Conservation (phyloP, 441 rosid species). For the Corymbia citriodora region DNA sequence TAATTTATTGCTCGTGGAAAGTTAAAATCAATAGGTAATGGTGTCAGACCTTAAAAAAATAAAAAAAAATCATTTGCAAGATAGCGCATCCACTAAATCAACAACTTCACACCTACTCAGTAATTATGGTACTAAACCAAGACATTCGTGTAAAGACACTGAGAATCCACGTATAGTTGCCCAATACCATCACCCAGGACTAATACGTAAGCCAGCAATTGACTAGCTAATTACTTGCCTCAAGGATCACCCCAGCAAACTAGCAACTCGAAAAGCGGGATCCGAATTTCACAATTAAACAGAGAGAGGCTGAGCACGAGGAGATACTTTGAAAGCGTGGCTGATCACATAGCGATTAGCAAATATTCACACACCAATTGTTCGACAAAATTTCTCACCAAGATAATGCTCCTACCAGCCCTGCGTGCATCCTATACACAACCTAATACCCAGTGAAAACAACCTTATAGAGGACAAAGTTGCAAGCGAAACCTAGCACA, state of each 20-base stretch:
- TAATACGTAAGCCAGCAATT: background rate
- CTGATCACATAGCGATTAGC: background rate
- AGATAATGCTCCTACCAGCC: background rate
- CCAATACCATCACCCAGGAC: background rate
- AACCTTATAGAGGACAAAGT: background rate
- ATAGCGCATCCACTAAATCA: no score
- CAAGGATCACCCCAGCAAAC: background rate
- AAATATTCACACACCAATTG: background rate
- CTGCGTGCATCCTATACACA: background rate
- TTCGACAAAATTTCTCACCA: background rate
- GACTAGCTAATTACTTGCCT: background rate
- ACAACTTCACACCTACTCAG: background rate
- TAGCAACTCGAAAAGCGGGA: background rate
- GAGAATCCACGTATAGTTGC: background rate
- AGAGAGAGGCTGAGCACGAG: no score
- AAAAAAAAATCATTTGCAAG: no score
- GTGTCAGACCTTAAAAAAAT: no score
- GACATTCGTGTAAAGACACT: background rate
- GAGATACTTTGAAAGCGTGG: background rate
- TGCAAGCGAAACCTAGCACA: background rate
- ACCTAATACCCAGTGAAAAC: background rate
- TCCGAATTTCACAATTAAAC: background rate
- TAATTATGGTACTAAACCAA: background rate
- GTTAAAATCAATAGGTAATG: background rate
- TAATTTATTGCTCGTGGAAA: background rate